A percentile compares a stretch with the other conserved stretches of the same genome.
These are phyloP conservation scores for Wallacemonas collosoma DNA, from an alignment of 208 protist genomes.

Conservation along the genomic window DNA sequence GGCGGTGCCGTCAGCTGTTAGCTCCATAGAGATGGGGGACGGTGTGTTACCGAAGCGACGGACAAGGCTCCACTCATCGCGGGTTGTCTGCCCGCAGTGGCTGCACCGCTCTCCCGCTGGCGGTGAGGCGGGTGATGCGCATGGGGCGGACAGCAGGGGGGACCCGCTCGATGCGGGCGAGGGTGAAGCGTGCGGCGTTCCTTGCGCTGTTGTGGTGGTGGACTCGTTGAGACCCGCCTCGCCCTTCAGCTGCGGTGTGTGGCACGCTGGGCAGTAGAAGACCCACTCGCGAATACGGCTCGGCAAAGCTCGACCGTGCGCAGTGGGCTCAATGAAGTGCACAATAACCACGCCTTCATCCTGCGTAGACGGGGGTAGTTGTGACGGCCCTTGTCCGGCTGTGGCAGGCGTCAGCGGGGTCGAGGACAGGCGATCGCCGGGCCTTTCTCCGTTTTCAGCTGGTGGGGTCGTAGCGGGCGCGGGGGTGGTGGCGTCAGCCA, in stretches of 20 bases:
- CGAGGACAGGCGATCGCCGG: neutral
- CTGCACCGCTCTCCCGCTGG: constrained; percentile 35
- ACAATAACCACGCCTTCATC: constrained; percentile 71
- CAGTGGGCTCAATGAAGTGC: constrained; percentile 46
- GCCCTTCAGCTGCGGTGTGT: constrained; percentile 50
- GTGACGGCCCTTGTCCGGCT: constrained; percentile 9
- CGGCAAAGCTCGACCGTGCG: constrained; percentile 47
- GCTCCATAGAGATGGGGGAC: constrained; percentile 61
- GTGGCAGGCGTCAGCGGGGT: neutral
- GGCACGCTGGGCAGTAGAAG: constrained; percentile 69
- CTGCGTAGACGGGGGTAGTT: constrained; percentile 26
- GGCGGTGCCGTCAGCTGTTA: constrained; percentile 74
- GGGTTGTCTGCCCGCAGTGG: constrained; percentile 41
- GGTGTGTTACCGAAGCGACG: constrained; percentile 58
- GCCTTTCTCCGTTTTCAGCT: neutral
- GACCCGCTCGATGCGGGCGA: neutral
- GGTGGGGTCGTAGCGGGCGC: neutral
- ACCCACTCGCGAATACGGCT: constrained; percentile 78
- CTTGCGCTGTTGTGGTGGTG: neutral
- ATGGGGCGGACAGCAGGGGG: neutral
- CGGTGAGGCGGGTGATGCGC: neutral
- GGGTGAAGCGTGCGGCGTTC: neutral
- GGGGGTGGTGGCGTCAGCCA: neutral
- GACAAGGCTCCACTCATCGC: constrained; percentile 60
- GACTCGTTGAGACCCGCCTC: constrained; percentile 32